Conservation (phyloP, 192 early-diverging fungal species). For the Coemansia sp. region DNA sequence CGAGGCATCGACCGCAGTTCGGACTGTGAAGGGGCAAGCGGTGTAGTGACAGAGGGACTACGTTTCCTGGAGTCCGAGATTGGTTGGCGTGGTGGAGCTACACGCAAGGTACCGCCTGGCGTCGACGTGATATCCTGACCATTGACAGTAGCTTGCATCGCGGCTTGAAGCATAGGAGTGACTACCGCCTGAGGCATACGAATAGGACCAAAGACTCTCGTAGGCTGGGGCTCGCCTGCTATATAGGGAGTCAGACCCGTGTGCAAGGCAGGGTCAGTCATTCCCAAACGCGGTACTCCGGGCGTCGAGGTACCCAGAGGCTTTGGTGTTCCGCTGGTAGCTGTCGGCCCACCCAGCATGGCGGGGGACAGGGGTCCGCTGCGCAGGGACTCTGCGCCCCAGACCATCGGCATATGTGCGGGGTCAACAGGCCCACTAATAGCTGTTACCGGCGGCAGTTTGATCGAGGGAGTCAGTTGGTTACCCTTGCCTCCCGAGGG, state of each 20-base stretch:
- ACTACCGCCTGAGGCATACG: constrained; percentile 20
- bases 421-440: constrained; percentile 60
- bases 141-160: constrained; percentile 33
- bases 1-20: neutral
- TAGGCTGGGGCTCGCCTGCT: constrained; percentile 27
- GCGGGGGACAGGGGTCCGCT: constrained; percentile 77
- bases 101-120: constrained; percentile 42
- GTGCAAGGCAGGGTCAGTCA: constrained; percentile 39
- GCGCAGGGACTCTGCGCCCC: constrained; percentile 68
- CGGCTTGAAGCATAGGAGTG: constrained; percentile 35
- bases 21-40: neutral
- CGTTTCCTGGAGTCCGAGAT: neutral
- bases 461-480: constrained; percentile 35
- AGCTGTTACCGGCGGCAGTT: constrained; percentile 72
- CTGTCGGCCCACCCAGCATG: constrained; percentile 69
- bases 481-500: neutral
- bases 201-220: constrained; percentile 7
- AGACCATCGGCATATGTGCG: constrained; percentile 41
- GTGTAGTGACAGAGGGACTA: neutral
- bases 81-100: neutral
- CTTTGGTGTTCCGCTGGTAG: constrained; percentile 15
- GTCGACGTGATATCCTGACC: constrained; percentile 38
- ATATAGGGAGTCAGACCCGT: constrained; percentile 51
- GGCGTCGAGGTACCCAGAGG: neutral
- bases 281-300: constrained; percentile 11